Evolutionary conservation across 2,329 filamentous ascomycete species (phyloP).

Genomic region (Fusarium anguioides): DNA sequence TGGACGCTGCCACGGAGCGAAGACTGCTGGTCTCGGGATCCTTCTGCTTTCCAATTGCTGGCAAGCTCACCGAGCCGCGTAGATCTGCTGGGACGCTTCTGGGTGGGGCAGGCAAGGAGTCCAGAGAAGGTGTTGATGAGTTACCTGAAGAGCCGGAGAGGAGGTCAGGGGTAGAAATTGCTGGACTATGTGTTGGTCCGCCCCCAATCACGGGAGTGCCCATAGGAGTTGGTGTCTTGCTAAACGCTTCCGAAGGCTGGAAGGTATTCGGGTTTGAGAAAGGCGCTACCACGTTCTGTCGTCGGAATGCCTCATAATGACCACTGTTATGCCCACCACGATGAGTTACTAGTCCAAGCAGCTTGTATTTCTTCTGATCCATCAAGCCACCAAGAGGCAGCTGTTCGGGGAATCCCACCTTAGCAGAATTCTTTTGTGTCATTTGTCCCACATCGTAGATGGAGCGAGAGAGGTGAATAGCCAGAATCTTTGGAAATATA

Average conservation of each 20-base stretch:
- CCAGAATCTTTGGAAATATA: slow-evolving; percentile 87
- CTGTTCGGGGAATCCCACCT: slow-evolving; percentile 91
- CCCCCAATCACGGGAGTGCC: slow-evolving; percentile 60
- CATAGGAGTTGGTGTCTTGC: slow-evolving; percentile 66
- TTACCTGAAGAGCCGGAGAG: slow-evolving; percentile 52
- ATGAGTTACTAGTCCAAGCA: slow-evolving; percentile 90
- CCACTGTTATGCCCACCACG: slow-evolving; percentile 96
- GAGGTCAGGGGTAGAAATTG: slow-evolving; percentile 61
- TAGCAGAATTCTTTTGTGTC: slow-evolving; percentile 93
- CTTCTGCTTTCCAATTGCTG: slow-evolving; percentile 50
- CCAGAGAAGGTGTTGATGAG: slow-evolving; percentile 53
- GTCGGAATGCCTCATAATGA: slow-evolving; percentile 95
- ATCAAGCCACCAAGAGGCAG: slow-evolving; percentile 84
- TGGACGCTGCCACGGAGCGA: slow-evolving; percentile 67
- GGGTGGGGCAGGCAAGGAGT: slow-evolving; percentile 47
- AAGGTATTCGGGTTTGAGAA: slow-evolving; percentile 87
- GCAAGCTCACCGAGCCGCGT: slow-evolving; percentile 42
- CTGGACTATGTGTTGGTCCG: slow-evolving; percentile 54
- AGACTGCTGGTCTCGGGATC: slow-evolving; percentile 64
- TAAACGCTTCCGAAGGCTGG: slow-evolving; percentile 79
- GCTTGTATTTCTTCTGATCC: slow-evolving; percentile 81
- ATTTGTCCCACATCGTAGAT: slow-evolving; percentile 83
- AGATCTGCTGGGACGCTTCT: slow-evolving; percentile 49
- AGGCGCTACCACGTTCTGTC: slow-evolving; percentile 82
- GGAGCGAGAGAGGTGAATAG: slow-evolving; percentile 91